Conservation (phyloP, 2,329 filamentous ascomycete genomes). For the Teratosphaeria zuluensis region DNA sequence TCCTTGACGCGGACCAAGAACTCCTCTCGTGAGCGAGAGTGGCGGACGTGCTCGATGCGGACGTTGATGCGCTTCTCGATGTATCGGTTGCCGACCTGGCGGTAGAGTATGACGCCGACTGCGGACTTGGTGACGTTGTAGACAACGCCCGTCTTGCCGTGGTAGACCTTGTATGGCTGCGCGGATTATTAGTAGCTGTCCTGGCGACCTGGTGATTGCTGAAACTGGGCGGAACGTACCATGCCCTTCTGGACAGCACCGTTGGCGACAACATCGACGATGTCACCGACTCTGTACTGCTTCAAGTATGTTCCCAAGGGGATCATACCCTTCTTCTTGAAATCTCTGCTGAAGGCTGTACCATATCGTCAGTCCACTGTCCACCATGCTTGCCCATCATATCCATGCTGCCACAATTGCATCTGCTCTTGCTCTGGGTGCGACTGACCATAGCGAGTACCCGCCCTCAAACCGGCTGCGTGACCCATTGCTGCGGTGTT, state of each 20-base stretch:
- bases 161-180: slow-evolving; percentile 94
- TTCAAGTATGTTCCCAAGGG: slow-evolving; percentile 86
- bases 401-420: slow-evolving; percentile 23
- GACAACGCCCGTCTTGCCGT: slow-evolving; percentile 72
- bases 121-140: slow-evolving; percentile 95
- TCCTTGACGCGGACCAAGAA: slow-evolving; percentile 94
- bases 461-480: slow-evolving; percentile 37
- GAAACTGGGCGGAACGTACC: slow-evolving; percentile 45
- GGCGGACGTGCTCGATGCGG: slow-evolving; percentile 91
- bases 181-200: slow-evolving; percentile 3
- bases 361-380: slow-evolving; percentile 11
- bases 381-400: slow-evolving; percentile 36
- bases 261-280: slow-evolving; percentile 98
- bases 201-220: background rate
- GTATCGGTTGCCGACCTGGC: slow-evolving; percentile 99
- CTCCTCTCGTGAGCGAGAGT: slow-evolving; percentile 91
- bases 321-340: slow-evolving; percentile 94
- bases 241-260: slow-evolving; percentile 91
- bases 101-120: slow-evolving; percentile 98
- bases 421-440: slow-evolving; percentile 1
- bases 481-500: slow-evolving; percentile 42
- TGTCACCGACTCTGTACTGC: slow-evolving; percentile 96
- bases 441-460: slow-evolving; percentile 33
- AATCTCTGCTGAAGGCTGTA: slow-evolving; percentile 73
- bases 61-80: slow-evolving; percentile 99